Evolutionary conservation across 345 rosid genomes (phyloP).

Genomic region (Cardamine occulta): DNA sequence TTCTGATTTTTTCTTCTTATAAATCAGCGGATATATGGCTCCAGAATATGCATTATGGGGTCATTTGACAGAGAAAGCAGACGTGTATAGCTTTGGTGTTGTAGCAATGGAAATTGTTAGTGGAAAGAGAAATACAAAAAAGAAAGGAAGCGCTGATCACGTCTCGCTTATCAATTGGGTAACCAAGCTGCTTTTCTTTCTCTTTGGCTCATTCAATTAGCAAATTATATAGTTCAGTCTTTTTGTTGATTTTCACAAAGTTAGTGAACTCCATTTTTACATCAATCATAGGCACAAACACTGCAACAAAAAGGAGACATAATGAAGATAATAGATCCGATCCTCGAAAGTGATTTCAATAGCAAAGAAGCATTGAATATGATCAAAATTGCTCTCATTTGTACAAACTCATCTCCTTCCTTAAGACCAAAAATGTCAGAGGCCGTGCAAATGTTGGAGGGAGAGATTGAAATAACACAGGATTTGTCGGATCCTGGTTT

Average conservation of each 20-base stretch:
- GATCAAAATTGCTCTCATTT: slow-evolving; percentile 27
- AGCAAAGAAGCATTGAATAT: slow-evolving; percentile 43
- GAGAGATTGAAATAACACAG: not conserved
- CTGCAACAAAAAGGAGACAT: slow-evolving; percentile 39
- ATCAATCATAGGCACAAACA: slow-evolving; percentile 32
- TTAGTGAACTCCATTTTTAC: not conserved
- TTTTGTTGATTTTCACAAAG: not conserved
- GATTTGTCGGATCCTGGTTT: slow-evolving; percentile 33
- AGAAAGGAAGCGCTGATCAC: slow-evolving; percentile 13
- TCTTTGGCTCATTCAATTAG: not conserved
- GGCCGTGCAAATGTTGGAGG: not conserved
- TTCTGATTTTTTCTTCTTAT: not conserved
- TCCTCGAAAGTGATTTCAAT: slow-evolving; percentile 33
- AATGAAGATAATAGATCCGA: slow-evolving; percentile 44
- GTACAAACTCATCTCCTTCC: not conserved
- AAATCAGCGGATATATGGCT: slow-evolving; percentile 49
- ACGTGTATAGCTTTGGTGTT: slow-evolving; percentile 56
- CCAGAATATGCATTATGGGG: slow-evolving; percentile 56
- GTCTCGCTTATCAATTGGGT: slow-evolving; percentile 54
- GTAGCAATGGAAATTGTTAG: slow-evolving; percentile 54
- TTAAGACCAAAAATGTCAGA: not conserved
- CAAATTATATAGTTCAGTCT: not conserved
- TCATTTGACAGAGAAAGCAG: slow-evolving; percentile 53
- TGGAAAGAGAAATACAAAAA: slow-evolving; percentile 40
- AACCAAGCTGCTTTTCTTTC: not conserved